Evolutionary conservation across 164 flowering plant species (phyloP), one percentile per base, ranked within the genome.

Genomic region (Vitis rupestris): DNA sequence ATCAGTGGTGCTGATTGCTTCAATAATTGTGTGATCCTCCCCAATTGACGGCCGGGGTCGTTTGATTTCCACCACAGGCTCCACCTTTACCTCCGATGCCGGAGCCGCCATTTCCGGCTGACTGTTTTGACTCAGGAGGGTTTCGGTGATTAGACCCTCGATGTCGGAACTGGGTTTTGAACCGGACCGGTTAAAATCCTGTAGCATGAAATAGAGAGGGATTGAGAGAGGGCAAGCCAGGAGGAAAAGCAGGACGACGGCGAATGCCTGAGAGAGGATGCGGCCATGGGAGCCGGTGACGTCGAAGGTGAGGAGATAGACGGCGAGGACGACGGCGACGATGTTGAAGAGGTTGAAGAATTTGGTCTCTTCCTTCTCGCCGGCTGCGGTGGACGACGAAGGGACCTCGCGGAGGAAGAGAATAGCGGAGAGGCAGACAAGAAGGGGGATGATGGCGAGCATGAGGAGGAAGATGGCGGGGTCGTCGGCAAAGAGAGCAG

Each of bases 11-110:
- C 12, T 50, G 56, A 89, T 0, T 11, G 93, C 91, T 74, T 94
- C 89, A 5, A 79, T 0, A 1, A 94, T 84, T 56, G 98, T 88
- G 70, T 90, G 97, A 29, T 94, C 98, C 63, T 92, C 98, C n/a
- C 97, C 97, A 5, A 94, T 64, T 70, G 65, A 75, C 65, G 93
- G 93, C 75, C 29, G 48, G 49, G 53, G 15, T 58, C 71, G 72
- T 66, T 57, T 71, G 64, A 51, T 72, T 69, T 7, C 83, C 55
- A 48, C 78, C 63, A 11, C 64, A 10, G 51, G 50, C 57, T 10
- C 78, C 3, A 54, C 67, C 50, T 9, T 67, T 50, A 37, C 69
- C 56, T 19, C 37, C 61, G 47, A 76, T 10, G 49, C 70, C 5
- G 50, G 59, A 66, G 64, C 23, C 60, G 2, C 29, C 27, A 65